phyloP scores from a whole-genome alignment of 495 filamentous ascomycete genomes.

The Lophium mytilinum region DNA sequence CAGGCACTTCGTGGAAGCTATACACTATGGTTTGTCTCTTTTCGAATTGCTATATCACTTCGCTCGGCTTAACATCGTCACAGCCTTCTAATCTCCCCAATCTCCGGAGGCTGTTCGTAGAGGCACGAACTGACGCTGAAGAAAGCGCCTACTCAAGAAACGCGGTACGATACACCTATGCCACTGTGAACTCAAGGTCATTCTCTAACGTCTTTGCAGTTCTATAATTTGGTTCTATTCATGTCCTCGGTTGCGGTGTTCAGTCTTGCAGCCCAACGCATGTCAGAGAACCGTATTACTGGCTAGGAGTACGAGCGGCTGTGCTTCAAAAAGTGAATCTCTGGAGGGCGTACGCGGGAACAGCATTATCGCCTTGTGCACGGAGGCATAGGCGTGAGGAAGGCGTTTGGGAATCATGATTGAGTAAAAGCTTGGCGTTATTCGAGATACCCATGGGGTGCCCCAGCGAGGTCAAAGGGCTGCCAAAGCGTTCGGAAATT shows the following conservation, averaged over 20 bases:
- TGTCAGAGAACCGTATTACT: slow-evolving; percentile 29
- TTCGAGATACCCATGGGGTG: too few species aligned
- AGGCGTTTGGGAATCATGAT: too few species aligned
- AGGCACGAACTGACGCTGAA: slow-evolving; percentile 86
- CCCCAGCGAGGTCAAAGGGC: too few species aligned
- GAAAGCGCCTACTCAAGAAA: slow-evolving; percentile 90
- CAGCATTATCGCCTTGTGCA: too few species aligned
- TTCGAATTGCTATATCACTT: not conserved
- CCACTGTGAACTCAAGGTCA: not conserved
- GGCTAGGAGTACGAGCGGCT: too few species aligned
- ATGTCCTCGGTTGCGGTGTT: slow-evolving; percentile 90
- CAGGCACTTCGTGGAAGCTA: too few species aligned
- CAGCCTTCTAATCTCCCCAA: slow-evolving; percentile 82
- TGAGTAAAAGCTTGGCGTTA: too few species aligned
- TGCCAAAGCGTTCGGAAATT: too few species aligned
- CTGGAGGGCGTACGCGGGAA: not conserved
- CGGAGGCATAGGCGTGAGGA: too few species aligned
- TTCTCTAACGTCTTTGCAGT: slow-evolving; percentile 45
- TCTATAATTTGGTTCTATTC: slow-evolving; percentile 95
- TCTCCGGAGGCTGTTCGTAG: slow-evolving; percentile 89
- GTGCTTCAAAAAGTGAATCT: not conserved
- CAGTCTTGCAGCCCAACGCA: slow-evolving; percentile 77
- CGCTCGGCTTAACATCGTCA: not conserved
- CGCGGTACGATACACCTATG: slow-evolving; percentile 52
- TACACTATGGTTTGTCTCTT: not conserved